Conservation (phyloP, 352 stramenopile genomes). For the Lagenidium giganteum region DNA sequence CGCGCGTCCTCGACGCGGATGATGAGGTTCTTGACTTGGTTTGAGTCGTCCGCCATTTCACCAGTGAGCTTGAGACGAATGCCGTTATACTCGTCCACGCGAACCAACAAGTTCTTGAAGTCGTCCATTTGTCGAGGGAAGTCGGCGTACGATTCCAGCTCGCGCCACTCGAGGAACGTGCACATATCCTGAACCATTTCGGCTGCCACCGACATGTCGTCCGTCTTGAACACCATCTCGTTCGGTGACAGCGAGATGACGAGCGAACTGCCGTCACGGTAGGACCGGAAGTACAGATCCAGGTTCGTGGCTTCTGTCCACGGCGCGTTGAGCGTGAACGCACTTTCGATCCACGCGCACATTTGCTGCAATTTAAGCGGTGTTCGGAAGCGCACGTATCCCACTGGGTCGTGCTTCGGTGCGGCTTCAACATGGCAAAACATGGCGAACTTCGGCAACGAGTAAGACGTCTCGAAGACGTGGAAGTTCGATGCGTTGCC, state of each 20-base stretch:
- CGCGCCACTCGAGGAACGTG: slow-evolving; percentile 72
- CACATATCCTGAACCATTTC: slow-evolving; percentile 89
- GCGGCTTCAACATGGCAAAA: slow-evolving; percentile 50
- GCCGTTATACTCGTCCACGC: slow-evolving; percentile 84
- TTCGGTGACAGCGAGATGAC: slow-evolving; percentile 36
- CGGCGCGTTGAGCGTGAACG: slow-evolving; percentile 42
- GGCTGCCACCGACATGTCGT: slow-evolving; percentile 83
- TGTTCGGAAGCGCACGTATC: slow-evolving; percentile 63
- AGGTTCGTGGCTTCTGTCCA: slow-evolving; percentile 32
- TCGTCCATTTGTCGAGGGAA: slow-evolving; percentile 87
- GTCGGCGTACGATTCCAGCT: slow-evolving; percentile 79
- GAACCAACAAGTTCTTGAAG: slow-evolving; percentile 67
- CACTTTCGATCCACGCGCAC: slow-evolving; percentile 61
- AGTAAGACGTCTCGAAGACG: slow-evolving; percentile 79
- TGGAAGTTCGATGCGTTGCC: slow-evolving; percentile 78
- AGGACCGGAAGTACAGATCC: slow-evolving; percentile 55
- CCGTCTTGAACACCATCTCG: slow-evolving; percentile 67
- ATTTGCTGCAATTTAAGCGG: slow-evolving; percentile 72
- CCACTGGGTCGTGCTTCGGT: slow-evolving; percentile 27
- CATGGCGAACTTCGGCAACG: slow-evolving; percentile 83
- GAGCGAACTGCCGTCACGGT: slow-evolving; percentile 46
- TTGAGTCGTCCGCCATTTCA: slow-evolving; percentile 92
- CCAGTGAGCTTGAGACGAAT: slow-evolving; percentile 87
- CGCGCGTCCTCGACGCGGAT: slow-evolving; percentile 90
- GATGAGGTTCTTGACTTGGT: slow-evolving; percentile 88